Base-by-base conservation (phyloP, 2,329 filamentous ascomycete genomes). In the Xylariaceae sp. region DNA sequence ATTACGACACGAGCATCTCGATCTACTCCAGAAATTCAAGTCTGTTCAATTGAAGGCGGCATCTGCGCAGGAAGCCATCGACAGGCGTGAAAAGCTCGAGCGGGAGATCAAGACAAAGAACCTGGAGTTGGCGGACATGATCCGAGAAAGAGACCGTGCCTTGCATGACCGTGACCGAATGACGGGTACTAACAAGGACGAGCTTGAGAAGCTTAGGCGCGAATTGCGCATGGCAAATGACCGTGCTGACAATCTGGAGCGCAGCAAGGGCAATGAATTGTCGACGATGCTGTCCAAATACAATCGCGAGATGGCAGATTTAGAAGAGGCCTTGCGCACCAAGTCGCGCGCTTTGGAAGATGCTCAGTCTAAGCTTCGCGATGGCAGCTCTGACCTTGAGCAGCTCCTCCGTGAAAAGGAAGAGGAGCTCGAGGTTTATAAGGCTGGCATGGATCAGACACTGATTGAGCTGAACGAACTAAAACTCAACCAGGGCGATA, bases 91-190 rank as follows among this genome's bases (percentile, higher is more conserved):
- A 75, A 96, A 95, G 76, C 80, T 99, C 47, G 91, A 97, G 75
- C 88, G 93, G 33, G 94, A 99, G 74, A 88, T 99, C 69, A 99
- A 99, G 82, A 97, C 93, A 31, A 99, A 99, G 82, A 99, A 99
- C 68, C 77, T 99, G n/a, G 94, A 99, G 71, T 75, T 99, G 56
- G 94, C 94, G 31, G 91, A 97, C 69, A 97, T 99, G 94, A 99
- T 99, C 59, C 84, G 94, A 41, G 94, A 99, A 75, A 83, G 94
- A 62, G 94, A 99, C 67, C 85, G 94, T 58, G 94, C 94, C 31
- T 74, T 97, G 47, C 90, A 97, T 66, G 94, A 99, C 57, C 90
- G 92, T 69, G 94, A 99, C 67, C 84, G 94, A 50, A 75, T 87
- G n/a, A 83, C 79, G 47, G 94, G 94, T 45, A 88, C 85, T 48